These are phyloP conservation scores for Galerina sulciceps DNA, from an alignment of 768 basidiomycete genomes.

Conservation along the genomic window DNA sequence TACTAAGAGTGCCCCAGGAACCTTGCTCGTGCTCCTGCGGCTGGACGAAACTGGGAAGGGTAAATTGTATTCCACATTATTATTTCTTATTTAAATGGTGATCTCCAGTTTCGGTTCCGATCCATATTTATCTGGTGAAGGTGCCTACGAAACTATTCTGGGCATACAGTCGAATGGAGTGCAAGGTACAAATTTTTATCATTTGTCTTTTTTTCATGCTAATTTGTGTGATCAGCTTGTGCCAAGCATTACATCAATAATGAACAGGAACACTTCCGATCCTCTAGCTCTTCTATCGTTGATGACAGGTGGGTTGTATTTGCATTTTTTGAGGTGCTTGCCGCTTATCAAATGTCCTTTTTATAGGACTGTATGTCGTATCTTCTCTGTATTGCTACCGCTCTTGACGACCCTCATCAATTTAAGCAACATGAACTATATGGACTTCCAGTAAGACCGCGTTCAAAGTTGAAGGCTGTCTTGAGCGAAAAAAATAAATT, in stretches of 20 bases:
- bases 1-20: slow-evolving; percentile 36
- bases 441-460: slow-evolving; percentile 45
- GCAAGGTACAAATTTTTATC: slow-evolving; percentile 35
- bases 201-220: background rate
- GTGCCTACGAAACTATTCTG: slow-evolving; percentile 55
- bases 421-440: slow-evolving; percentile 60
- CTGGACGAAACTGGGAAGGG: slow-evolving; percentile 59
- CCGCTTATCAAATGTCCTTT: background rate
- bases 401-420: background rate
- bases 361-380: slow-evolving; percentile 35
- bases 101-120: slow-evolving; percentile 49
- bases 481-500: background rate
- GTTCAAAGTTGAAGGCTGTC: background rate
- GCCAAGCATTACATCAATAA: slow-evolving; percentile 53
- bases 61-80: slow-evolving; percentile 16
- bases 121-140: slow-evolving; percentile 57
- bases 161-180: slow-evolving; percentile 60
- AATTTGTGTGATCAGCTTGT: slow-evolving; percentile 26
- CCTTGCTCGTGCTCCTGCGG: slow-evolving; percentile 47
- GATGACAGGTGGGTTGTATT: slow-evolving; percentile 42
- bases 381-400: background rate
- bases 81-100: background rate
- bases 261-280: slow-evolving; percentile 53
- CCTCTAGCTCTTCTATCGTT: slow-evolving; percentile 42
- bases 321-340: background rate